Evolutionary conservation across 2,329 filamentous ascomycete genomes (phyloP), one percentile per base, ranked within the genome.

Genomic region (Venturia asperata): DNA sequence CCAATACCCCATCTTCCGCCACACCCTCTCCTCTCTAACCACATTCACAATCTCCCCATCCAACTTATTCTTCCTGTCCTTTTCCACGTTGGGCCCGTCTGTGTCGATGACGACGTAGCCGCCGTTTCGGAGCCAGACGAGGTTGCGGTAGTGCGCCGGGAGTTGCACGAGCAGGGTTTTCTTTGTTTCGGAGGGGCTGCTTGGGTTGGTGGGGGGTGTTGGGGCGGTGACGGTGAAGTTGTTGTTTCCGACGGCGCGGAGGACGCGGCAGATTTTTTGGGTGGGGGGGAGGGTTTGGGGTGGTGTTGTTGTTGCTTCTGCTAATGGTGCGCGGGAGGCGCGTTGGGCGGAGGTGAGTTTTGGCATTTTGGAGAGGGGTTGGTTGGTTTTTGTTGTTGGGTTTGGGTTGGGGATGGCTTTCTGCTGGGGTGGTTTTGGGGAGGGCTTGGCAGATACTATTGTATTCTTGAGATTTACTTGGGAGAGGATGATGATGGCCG

Each of bases 1-100:
- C 94, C 94, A 97, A 74, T 93, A 99, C 11, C 81, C 72, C 79
- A 89, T 87, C 78, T 96, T 96, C 72, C 92, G 85, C 94, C 94
- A 99, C 55, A 82, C 82, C 77, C 91, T 95, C 79, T 97, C 92
- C 72, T 97, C 91, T 45, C 91, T 83, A 45, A 97, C 92, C 43
- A 97, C 86, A 72, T 97, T 97, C 70, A 96, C 82, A 71, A 99
- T 97, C 76, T 96, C 91, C 17, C 93, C 94, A 63, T 85, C 83
- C 15, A 96, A 84, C 75, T 91, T 92, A 71, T 91, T 91, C 56
- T 88, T 87, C 63, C 87, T 79, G 30, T 83, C 85, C 1, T 83
- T 80, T 39, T 82, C 81, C 30, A 30, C 9, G 13, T n/a, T 43
- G 1, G 47, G 47, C 5, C 47, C 47, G 24, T 21, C 52, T 2